Conservation (phyloP, 306 rosid genomes). For the Quercus parvula region DNA sequence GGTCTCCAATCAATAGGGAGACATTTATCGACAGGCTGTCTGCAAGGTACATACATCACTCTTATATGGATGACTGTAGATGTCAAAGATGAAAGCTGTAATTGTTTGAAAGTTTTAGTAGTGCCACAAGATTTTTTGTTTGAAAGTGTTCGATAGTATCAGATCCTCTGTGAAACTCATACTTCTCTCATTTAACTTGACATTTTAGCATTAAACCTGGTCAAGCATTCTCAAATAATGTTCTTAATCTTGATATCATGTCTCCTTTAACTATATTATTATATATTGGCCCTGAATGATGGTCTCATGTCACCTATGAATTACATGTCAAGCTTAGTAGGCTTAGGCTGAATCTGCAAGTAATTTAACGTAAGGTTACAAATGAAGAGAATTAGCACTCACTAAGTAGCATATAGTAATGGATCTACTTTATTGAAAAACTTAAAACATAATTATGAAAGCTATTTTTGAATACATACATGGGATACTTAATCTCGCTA, state of each 20-base stretch:
- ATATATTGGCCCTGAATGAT: not conserved
- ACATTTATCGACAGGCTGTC: slow-evolving; percentile 66
- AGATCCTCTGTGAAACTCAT: not conserved
- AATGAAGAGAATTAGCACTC: not conserved
- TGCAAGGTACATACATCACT: slow-evolving; percentile 58
- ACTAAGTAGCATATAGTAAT: not conserved
- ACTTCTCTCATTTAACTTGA: not conserved
- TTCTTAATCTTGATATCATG: not conserved
- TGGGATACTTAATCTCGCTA: slow-evolving; percentile 24
- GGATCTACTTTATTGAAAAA: not conserved
- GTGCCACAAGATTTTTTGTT: not conserved
- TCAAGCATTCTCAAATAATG: not conserved
- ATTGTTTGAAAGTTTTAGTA: not conserved
- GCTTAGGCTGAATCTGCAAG: not conserved
- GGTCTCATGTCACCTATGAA: not conserved
- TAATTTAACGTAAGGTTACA: no score
- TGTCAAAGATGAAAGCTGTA: not conserved
- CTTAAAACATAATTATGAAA: not conserved
- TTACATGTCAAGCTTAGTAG: not conserved
- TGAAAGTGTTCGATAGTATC: not conserved
- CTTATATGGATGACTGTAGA: not conserved
- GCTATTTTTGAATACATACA: not conserved
- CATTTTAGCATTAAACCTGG: not conserved
- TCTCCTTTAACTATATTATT: not conserved
- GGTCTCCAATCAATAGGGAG: slow-evolving; percentile 80